A percentile compares a stretch with the other conserved stretches of the same genome.
These are phyloP conservation scores for Tephrocybe sp. DNA, from an alignment of 768 basidiomycete genomes.

Conservation along the genomic window DNA sequence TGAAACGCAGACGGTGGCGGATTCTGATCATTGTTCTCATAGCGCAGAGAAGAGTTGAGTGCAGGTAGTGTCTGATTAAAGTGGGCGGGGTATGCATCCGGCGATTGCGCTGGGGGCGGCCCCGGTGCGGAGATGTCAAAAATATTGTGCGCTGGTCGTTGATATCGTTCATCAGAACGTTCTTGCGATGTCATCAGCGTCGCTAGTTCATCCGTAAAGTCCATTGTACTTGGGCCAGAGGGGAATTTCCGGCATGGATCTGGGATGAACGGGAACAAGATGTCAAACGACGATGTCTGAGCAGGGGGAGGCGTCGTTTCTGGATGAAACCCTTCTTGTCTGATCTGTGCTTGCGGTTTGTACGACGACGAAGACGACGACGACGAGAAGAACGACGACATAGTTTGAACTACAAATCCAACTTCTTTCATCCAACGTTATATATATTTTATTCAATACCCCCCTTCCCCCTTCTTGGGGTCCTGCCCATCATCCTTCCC, in stretches of 20 bases:
- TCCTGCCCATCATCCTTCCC: constrained; percentile 18
- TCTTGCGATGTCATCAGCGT: constrained; percentile 40
- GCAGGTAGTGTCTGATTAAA: constrained; percentile 54
- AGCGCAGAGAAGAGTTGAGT: constrained; percentile 52
- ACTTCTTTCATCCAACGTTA: background rate
- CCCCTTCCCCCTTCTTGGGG: constrained; percentile 7
- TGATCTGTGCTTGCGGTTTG: constrained; percentile 52
- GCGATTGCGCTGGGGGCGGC: constrained; percentile 29
- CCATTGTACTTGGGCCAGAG: constrained; percentile 36
- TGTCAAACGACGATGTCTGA: no score
- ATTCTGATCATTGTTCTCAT: constrained; percentile 42
- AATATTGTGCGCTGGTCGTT: constrained; percentile 46
- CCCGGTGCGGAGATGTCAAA: constrained; percentile 57
- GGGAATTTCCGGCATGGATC: constrained; percentile 59
- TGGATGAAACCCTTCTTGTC: constrained; percentile 76
- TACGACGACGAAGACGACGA: constrained; percentile 31
- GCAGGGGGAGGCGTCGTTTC: constrained; percentile 26
- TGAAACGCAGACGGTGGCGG: constrained; percentile 31
- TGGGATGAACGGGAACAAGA: constrained; percentile 46
- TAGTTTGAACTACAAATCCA: background rate
- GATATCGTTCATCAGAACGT: constrained; percentile 20
- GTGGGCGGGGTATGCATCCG: constrained; percentile 29
- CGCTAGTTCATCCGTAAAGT: constrained; percentile 72
- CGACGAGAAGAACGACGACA: constrained; percentile 37
- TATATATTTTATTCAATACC: background rate